These are phyloP conservation scores for Dryadomyces quercivorus DNA, from an alignment of 2,329 filamentous ascomycete genomes.

Conservation along the genomic window DNA sequence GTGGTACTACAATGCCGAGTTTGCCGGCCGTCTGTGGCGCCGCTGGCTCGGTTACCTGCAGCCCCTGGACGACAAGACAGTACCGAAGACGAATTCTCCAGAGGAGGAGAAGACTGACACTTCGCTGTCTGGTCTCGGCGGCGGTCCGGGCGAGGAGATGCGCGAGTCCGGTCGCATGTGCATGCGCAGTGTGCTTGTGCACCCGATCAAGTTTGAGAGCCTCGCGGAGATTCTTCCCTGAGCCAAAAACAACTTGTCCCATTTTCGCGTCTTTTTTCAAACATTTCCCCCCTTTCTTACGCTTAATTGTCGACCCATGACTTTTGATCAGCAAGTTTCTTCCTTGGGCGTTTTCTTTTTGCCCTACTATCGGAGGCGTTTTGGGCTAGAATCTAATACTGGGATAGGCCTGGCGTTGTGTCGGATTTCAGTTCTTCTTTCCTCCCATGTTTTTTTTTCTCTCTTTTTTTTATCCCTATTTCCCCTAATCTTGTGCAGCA, in stretches of 20 bases:
- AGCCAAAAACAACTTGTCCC: neutral
- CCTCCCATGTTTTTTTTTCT: neutral
- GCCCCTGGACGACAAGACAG: conserved; percentile 10
- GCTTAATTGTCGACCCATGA: neutral
- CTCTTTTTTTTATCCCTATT: neutral
- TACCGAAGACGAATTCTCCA: conserved; percentile 12
- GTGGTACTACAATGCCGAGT: conserved; percentile 77
- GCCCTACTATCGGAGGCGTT: neutral
- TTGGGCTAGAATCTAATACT: neutral
- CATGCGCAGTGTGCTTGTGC: conserved; percentile 65
- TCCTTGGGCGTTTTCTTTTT: neutral
- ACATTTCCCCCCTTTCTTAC: neutral
- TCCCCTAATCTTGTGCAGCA: neutral
- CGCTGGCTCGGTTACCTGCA: conserved; percentile 59
- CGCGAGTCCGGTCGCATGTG: conserved; percentile 58
- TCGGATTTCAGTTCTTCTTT: neutral
- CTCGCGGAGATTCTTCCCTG: conserved; percentile 8
- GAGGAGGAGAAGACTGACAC: conserved; percentile 28
- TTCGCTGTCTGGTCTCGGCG: conserved; percentile 12
- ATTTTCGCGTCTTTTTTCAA: neutral
- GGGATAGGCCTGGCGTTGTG: neutral
- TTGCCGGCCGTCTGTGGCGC: conserved; percentile 65
- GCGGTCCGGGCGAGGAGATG: conserved; percentile 35
- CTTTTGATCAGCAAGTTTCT: neutral
- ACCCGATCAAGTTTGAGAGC: conserved; percentile 63